These are phyloP conservation scores for Batkoa obscura DNA, from an alignment of 371 early-diverging fungal species.

Conservation along the genomic window DNA sequence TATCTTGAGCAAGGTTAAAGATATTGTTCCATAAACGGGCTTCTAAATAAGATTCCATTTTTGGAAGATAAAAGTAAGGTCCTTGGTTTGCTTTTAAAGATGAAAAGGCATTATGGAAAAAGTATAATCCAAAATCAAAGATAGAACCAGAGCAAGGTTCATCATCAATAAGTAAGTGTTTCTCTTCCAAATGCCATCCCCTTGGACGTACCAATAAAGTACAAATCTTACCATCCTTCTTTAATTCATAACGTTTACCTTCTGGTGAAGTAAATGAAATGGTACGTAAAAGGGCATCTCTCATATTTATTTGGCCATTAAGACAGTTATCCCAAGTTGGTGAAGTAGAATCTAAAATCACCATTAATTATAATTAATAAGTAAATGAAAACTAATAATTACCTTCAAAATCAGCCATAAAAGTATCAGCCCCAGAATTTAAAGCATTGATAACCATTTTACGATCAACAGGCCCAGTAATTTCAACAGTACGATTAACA, in stretches of 20 bases:
- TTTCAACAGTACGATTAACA: conserved; percentile 84
- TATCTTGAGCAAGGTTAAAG: conserved; percentile 85
- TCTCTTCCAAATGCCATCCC: conserved; percentile 95
- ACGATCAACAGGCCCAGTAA: conserved; percentile 93
- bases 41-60: conserved; percentile 92
- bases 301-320: conserved; percentile 78
- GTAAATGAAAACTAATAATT: conserved; percentile 4
- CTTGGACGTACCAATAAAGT: conserved; percentile 85
- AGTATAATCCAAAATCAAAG: conserved; percentile 91
- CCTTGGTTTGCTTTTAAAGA: conserved; percentile 62
- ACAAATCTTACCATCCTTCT: conserved; percentile 61
- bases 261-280: conserved; percentile 66
- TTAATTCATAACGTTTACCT: conserved; percentile 80
- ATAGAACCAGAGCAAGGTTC: conserved; percentile 77
- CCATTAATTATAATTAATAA: neutral
- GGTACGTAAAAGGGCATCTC: conserved; percentile 70
- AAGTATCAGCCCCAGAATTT: conserved; percentile 79
- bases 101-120: conserved; percentile 84
- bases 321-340: conserved; percentile 86
- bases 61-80: conserved; percentile 95
- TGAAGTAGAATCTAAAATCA: conserved; percentile 51
- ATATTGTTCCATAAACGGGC: conserved; percentile 93
- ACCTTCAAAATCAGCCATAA: conserved; percentile 96
- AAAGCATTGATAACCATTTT: conserved; percentile 97
- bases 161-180: conserved; percentile 79